phyloP scores from a whole-genome alignment of 192 early-diverging fungal species.

The Helicostylum pulchrum region DNA sequence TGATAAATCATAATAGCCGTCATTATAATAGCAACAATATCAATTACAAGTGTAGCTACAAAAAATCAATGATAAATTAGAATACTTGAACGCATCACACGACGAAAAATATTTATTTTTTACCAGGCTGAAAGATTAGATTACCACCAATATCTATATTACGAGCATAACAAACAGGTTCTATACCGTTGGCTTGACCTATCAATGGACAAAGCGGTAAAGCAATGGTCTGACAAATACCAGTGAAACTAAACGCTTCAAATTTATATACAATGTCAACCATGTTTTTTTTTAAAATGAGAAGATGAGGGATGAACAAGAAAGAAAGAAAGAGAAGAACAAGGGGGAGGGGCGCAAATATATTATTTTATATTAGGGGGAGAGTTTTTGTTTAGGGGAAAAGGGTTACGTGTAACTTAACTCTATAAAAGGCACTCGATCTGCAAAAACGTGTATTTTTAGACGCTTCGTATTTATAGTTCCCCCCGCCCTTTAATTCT shows the following conservation, averaged over 20 bases:
- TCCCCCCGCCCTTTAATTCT: too few species aligned
- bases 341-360: not conserved
- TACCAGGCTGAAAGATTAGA: constrained; percentile 90
- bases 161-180: constrained; percentile 91
- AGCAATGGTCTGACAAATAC: constrained; percentile 81
- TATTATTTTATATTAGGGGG: too few species aligned
- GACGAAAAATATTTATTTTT: not conserved
- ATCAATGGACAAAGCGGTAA: constrained; percentile 90
- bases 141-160: constrained; percentile 85
- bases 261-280: constrained; percentile 35
- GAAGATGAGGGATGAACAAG: not conserved
- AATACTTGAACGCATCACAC: not conserved
- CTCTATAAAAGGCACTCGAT: too few species aligned
- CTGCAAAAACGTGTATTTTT: too few species aligned
- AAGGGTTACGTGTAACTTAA: too few species aligned
- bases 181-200: constrained; percentile 65
- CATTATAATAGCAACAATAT: constrained; percentile 92
- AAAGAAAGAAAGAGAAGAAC: not conserved
- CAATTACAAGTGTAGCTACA: constrained; percentile 86
- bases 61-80: not conserved
- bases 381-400: too few species aligned
- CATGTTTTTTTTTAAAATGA: constrained; percentile 6
- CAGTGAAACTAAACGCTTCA: constrained; percentile 83
- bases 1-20: constrained; percentile 98
- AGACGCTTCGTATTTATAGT: too few species aligned